These are phyloP conservation scores for Aspergillus ibericus DNA, from an alignment of 2,329 filamentous ascomycete genomes.

Conservation along the genomic window DNA sequence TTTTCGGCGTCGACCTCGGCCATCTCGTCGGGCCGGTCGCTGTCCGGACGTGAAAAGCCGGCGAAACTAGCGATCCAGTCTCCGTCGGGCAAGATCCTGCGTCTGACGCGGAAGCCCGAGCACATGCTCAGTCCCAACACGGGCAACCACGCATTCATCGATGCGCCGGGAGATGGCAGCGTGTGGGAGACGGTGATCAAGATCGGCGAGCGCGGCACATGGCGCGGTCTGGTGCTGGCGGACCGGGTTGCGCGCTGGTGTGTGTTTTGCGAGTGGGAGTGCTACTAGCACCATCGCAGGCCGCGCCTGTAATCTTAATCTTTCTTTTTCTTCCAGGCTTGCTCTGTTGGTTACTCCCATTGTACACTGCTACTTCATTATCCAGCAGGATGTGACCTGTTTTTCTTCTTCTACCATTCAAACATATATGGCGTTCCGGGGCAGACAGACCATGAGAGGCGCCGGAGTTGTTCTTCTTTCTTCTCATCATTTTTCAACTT, in stretches of 20 bases:
- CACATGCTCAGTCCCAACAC: conserved; percentile 41
- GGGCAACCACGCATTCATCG: conserved; percentile 34
- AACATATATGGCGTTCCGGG: neutral
- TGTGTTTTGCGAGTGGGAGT: conserved; percentile 69
- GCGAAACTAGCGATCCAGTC: conserved; percentile 95
- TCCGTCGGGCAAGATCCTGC: conserved; percentile 88
- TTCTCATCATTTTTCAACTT: neutral
- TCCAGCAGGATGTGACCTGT: neutral
- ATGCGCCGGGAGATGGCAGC: conserved; percentile 51
- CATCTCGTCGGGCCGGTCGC: conserved; percentile 50
- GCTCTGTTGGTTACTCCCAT: neutral
- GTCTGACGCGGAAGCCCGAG: conserved; percentile 55
- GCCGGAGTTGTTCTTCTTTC: conserved; percentile 3
- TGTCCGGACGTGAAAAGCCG: conserved; percentile 64
- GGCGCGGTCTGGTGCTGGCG: conserved; percentile 64
- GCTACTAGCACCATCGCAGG: conserved; percentile 42
- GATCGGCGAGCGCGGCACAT: conserved; percentile 62
- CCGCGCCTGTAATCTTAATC: neutral
- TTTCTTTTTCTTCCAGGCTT: neutral
- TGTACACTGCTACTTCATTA: neutral
- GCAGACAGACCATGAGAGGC: neutral
- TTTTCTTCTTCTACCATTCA: conserved; percentile 6
- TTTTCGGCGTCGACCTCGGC: conserved; percentile 51
- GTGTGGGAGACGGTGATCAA: conserved; percentile 68
- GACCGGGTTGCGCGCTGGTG: conserved; percentile 67